Evolutionary conservation across 75 land plant genomes (phyloP).

Genomic region (Gnetum montanum): DNA sequence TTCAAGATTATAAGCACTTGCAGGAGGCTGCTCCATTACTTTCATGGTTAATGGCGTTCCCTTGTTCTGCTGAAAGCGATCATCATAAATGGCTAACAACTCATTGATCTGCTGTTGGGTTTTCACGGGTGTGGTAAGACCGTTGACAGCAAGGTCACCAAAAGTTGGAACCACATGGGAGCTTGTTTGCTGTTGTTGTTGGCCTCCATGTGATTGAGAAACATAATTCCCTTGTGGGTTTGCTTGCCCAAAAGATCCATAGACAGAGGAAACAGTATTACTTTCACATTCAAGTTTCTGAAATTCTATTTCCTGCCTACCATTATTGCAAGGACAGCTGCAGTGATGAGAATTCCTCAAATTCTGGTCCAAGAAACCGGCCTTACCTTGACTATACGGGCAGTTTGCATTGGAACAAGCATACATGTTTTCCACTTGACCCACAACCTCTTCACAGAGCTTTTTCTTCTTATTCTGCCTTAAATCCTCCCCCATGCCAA

Average conservation of each 20-base stretch:
- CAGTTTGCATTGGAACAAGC: conserved; percentile 35
- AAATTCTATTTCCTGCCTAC: background rate
- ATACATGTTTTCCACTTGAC: conserved; percentile 23
- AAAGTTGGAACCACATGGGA: background rate
- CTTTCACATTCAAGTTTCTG: conserved; percentile 4
- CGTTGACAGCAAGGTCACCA: background rate
- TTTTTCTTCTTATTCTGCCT: conserved; percentile 24
- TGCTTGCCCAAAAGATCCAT: background rate
- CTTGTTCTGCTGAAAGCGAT: conserved; percentile 1
- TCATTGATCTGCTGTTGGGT: conserved; percentile 3
- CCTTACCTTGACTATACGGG: conserved; percentile 24
- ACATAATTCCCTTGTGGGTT: background rate
- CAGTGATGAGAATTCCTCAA: conserved; percentile 36
- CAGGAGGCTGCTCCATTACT: background rate
- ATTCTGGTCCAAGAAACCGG: conserved; percentile 34
- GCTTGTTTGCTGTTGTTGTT: background rate
- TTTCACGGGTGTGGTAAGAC: background rate
- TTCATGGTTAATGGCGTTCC: background rate
- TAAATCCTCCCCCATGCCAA: background rate
- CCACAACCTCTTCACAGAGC: conserved; percentile 9
- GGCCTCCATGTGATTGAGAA: background rate
- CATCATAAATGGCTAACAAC: conserved; percentile 7
- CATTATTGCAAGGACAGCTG: conserved; percentile 19
- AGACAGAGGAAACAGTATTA: background rate
- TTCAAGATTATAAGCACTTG: background rate